These are phyloP conservation scores for Apiotrichum domesticum DNA, from an alignment of 1,284 basidiomycete genomes.

Conservation along the genomic window DNA sequence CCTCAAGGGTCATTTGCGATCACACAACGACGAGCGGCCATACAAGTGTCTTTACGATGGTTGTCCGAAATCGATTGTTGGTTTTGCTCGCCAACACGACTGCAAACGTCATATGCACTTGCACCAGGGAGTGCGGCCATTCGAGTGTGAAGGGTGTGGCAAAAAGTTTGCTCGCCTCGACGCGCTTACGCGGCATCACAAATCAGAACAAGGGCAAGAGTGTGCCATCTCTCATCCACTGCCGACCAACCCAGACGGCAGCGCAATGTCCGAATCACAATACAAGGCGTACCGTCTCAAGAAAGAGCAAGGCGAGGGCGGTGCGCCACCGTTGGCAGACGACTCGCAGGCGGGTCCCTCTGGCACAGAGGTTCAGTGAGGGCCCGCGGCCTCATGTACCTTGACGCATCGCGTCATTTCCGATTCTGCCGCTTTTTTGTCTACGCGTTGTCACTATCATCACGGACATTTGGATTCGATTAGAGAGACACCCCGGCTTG, in stretches of 20 bases:
- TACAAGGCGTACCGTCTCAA: slow-evolving; percentile 37
- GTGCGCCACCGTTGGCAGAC: too few species aligned
- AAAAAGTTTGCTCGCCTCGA: slow-evolving; percentile 91
- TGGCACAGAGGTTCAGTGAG: too few species aligned
- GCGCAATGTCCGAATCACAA: slow-evolving; percentile 43
- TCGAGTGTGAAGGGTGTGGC: slow-evolving; percentile 84
- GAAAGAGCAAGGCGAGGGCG: slow-evolving; percentile 18
- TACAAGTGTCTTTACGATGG: slow-evolving; percentile 89
- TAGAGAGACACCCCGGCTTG: too few species aligned
- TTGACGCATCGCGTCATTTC: not conserved
- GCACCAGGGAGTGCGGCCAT: slow-evolving; percentile 76
- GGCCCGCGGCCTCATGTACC: too few species aligned
- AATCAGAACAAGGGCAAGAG: slow-evolving; percentile 47
- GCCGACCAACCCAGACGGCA: slow-evolving; percentile 45
- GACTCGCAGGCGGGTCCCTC: too few species aligned
- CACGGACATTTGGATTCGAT: too few species aligned
- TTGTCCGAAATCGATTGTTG: slow-evolving; percentile 65
- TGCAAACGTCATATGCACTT: slow-evolving; percentile 90
- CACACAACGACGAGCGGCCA: slow-evolving; percentile 92
- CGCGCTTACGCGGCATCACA: slow-evolving; percentile 65
- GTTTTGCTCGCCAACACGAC: slow-evolving; percentile 90
- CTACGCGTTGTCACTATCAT: too few species aligned
- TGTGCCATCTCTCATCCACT: slow-evolving; percentile 45
- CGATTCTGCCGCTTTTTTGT: too few species aligned
- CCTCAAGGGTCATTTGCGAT: slow-evolving; percentile 75